A percentile compares a stretch with the other conserved stretches of the same genome.
phyloP scores from a whole-genome alignment of 257 asterid genomes.

The Solanum dulcamara region DNA sequence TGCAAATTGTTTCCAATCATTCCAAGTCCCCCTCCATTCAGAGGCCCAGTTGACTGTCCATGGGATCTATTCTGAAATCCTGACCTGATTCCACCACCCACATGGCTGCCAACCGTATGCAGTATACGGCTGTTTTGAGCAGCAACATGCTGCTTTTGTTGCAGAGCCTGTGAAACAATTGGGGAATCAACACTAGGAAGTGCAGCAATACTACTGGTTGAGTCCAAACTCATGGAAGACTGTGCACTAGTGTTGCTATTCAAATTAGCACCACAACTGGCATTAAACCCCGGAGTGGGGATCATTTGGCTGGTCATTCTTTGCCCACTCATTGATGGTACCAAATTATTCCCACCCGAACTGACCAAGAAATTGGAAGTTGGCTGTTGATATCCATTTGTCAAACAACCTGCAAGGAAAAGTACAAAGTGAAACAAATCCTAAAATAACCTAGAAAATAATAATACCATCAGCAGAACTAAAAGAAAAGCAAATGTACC shows the following conservation, averaged over 20 bases:
- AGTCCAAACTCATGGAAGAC: conserved; percentile 41
- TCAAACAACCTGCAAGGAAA: conserved; percentile 46
- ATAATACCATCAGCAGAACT: conserved; percentile 37
- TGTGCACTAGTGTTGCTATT: conserved; percentile 35
- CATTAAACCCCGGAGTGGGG: conserved; percentile 85
- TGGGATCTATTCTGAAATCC: conserved; percentile 65
- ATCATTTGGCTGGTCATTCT: conserved; percentile 90
- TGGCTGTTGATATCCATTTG: conserved; percentile 65
- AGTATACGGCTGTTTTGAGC: conserved; percentile 73
- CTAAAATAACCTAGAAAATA: not conserved
- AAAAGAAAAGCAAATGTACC: conserved; percentile 31
- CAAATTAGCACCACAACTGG: conserved; percentile 18
- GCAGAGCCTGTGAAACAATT: conserved; percentile 48
- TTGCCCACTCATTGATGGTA: conserved; percentile 50
- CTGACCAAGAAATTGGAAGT: conserved; percentile 40
- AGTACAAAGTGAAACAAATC: conserved; percentile 7
- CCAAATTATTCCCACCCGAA: conserved; percentile 53
- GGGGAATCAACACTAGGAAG: conserved; percentile 54
- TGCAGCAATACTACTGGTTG: conserved; percentile 40
- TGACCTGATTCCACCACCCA: conserved; percentile 78
- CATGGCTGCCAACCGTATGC: conserved; percentile 74
- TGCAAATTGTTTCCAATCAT: conserved; percentile 44
- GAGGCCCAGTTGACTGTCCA: conserved; percentile 53
- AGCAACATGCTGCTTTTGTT: conserved; percentile 68
- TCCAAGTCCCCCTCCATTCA: conserved; percentile 56